phyloP scores from a whole-genome alignment of 306 rosid genomes.

The Pterocarpus santalinus region DNA sequence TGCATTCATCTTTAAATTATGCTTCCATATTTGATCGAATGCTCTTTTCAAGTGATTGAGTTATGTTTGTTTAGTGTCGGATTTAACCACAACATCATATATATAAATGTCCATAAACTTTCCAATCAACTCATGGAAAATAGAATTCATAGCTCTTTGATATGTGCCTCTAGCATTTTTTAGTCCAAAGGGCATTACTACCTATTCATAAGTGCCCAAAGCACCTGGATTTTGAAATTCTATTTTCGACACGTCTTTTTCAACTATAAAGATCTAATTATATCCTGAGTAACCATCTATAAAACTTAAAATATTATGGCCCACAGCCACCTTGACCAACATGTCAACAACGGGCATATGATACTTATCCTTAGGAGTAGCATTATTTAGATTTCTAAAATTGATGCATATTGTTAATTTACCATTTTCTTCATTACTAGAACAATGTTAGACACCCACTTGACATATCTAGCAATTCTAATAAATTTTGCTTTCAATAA shows the following conservation, averaged over 20 bases:
- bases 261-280: background rate
- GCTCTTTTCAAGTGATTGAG: too few species aligned
- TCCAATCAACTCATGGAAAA: too few species aligned
- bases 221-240: background rate
- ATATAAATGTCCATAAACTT: too few species aligned
- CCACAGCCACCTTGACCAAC: background rate
- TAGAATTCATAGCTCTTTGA: background rate
- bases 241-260: background rate
- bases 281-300: background rate
- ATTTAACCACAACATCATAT: too few species aligned
- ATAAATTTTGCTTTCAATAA: background rate
- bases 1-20: background rate
- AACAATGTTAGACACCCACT: background rate
- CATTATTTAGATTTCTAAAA: background rate
- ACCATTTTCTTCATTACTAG: background rate
- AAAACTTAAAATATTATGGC: background rate
- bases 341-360: background rate
- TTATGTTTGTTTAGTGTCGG: too few species aligned
- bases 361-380: background rate
- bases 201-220: too few species aligned
- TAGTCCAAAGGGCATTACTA: too few species aligned
- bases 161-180: background rate
- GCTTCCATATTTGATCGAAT: background rate
- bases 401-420: background rate
- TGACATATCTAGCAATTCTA: background rate